These are phyloP conservation scores for Colletotrichum noveboracense DNA, from an alignment of 2,329 filamentous ascomycete species.

Conservation along the genomic window DNA sequence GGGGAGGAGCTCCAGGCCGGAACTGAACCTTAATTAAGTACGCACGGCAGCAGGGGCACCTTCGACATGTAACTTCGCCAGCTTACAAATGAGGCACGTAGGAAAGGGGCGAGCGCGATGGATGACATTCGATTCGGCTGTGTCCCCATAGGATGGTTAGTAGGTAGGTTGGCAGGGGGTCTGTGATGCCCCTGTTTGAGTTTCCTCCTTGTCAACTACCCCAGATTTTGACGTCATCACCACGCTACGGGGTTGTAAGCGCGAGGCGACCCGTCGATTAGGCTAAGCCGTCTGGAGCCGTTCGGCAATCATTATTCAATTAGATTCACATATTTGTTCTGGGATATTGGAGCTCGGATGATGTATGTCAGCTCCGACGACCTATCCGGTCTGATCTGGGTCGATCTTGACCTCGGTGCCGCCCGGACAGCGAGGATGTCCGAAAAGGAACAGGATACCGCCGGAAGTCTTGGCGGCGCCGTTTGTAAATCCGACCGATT, in stretches of 20 bases:
- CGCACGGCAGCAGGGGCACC: background rate
- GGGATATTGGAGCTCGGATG: background rate
- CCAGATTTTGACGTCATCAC: slow-evolving; percentile 12
- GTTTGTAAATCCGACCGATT: background rate
- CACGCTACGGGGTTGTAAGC: background rate
- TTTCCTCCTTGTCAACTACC: background rate
- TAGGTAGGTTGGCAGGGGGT: background rate
- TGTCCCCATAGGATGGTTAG: background rate
- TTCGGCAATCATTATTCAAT: background rate
- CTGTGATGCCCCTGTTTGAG: background rate
- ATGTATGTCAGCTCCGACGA: background rate
- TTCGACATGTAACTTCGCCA: too few relatives aligned
- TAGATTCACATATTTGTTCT: background rate
- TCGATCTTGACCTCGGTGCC: background rate
- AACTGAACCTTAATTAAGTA: background rate
- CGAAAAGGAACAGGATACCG: background rate
- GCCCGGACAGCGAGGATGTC: background rate
- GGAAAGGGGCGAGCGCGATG: background rate
- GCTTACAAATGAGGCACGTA: slow-evolving; percentile 4
- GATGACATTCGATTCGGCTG: background rate
- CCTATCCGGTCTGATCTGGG: background rate
- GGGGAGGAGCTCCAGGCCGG: background rate
- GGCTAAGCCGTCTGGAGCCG: background rate
- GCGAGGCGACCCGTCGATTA: background rate
- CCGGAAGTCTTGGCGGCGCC: background rate